Conservation (phyloP, 2,329 filamentous ascomycete species). For the Sclerotiophoma versabilis region DNA sequence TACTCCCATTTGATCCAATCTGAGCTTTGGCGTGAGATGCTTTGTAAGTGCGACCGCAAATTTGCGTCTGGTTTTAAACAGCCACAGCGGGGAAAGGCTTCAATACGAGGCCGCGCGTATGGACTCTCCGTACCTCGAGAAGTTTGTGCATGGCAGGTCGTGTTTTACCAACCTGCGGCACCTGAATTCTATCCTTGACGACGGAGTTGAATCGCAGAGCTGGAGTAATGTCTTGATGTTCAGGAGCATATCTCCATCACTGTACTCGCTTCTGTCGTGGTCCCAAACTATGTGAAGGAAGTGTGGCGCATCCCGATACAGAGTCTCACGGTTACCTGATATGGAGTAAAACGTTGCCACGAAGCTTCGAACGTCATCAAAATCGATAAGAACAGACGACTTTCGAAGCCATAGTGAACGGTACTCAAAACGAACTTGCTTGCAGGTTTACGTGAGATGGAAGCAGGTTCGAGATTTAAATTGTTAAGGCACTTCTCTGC, state of each 20-base stretch:
- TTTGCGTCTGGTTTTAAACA: too few species aligned
- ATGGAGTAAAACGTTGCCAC: background rate
- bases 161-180: background rate
- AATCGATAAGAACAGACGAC: background rate
- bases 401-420: constrained; percentile 14
- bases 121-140: background rate
- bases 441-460: constrained; percentile 10
- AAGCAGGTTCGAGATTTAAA: background rate
- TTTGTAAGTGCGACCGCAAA: too few species aligned
- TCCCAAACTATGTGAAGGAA: constrained; percentile 6
- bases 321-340: background rate
- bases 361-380: constrained; percentile 4
- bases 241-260: background rate
- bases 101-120: too few species aligned
- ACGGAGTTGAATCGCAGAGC: constrained; percentile 4
- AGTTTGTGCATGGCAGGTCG: background rate
- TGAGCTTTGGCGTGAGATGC: too few species aligned
- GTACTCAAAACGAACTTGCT: constrained; percentile 14
- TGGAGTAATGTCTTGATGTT: constrained; percentile 1
- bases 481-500: background rate
- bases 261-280: background rate
- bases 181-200: constrained; percentile 6
- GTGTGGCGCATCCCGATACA: constrained; percentile 11
- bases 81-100: too few species aligned
- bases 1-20: too few species aligned